Conservation (phyloP, 2,329 filamentous ascomycete species). For the Cladosporium sp. region DNA sequence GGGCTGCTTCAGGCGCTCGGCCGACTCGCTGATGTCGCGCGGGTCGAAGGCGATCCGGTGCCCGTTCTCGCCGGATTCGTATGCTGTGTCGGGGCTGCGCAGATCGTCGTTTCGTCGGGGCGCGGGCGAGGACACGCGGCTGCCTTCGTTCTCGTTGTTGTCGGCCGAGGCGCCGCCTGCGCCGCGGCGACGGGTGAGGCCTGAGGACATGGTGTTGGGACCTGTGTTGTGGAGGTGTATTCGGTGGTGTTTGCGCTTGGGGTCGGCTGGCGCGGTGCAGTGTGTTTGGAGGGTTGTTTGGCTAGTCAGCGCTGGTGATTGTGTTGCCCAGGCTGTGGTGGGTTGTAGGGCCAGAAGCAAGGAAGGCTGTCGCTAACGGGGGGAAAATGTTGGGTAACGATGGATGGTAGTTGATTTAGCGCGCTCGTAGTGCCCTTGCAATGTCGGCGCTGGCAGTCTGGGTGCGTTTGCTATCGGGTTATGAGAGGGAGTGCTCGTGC, state of each 20-base stretch:
- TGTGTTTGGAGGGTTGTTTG: background rate
- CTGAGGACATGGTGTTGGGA: conserved; percentile 57
- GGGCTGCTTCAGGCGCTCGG: conserved; percentile 93
- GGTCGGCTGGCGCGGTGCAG: conserved; percentile 7
- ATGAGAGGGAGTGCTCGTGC: background rate
- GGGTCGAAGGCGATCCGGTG: conserved; percentile 99
- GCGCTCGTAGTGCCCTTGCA: background rate
- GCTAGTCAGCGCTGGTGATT: conserved; percentile 1
- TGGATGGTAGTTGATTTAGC: background rate
- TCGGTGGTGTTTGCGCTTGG: conserved; percentile 14
- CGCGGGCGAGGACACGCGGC: conserved; percentile 61
- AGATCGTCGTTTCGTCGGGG: conserved; percentile 55
- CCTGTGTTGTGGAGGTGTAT: background rate
- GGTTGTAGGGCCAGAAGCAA: conserved; percentile 14
- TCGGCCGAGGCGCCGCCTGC: conserved; percentile 54
- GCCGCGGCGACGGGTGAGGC: conserved; percentile 65
- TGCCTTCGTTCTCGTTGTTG: conserved; percentile 57
- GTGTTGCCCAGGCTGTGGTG: conserved; percentile 1
- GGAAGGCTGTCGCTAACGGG: conserved; percentile 8
- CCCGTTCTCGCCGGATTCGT: conserved; percentile 85
- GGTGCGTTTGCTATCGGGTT: background rate
- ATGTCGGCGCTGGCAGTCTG: background rate
- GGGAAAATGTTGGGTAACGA: conserved; percentile 3
- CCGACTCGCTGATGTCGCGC: conserved; percentile 93
- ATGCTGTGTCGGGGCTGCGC: conserved; percentile 68